Base-by-base conservation (phyloP, 805 yeast species). In the Groenewaldozyma tartarivorans region DNA sequence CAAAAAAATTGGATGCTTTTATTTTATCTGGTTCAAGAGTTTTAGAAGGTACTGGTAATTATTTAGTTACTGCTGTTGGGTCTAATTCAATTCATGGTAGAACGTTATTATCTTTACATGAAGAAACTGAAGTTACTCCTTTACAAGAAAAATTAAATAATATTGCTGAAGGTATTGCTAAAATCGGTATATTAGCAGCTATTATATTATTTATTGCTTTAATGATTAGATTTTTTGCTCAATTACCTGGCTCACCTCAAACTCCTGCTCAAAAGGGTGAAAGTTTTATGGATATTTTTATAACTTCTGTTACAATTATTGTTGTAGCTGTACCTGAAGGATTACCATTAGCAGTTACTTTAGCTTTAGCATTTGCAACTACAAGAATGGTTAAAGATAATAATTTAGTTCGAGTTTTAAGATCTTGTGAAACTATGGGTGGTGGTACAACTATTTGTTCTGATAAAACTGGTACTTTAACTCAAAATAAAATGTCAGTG, bases 311-410 rank as follows among this genome's bases (percentile, higher is more conserved):
- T 45, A 87, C 98, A 0, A 74, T 92, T 51, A 78, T 92, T 21
- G 98, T 90, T 13, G 98, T 92, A 38, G 99, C 98, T 0, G 95
- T 92, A n/a, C 99, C 99, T 2, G 99, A 92, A 64, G 99, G 99
- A 47, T 72, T 92, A 43, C 99, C 99, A 1, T 68, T 92, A 42
- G 99, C 99, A 2, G 98, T 92, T 15, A 92, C 99, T 1, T 69
- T 92, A 36, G 95, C 98, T 0, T 68, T 92, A 50, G 98, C 98
- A 0, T 92, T 92, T 67, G 98, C 99, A 2, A 92, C 98, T 2
- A 88, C 96, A 6, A 75, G 97, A 62, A 92, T 92, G 99, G 87
- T 95, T 17, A 82, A 83, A 59, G 96, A 92, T 60, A 94, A 94
- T 48, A 90, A 90, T 58, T 68, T 92, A 54, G 99, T 92, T n/a